Conservation (phyloP, 495 filamentous ascomycete genomes). For the Tuber aestivum region DNA sequence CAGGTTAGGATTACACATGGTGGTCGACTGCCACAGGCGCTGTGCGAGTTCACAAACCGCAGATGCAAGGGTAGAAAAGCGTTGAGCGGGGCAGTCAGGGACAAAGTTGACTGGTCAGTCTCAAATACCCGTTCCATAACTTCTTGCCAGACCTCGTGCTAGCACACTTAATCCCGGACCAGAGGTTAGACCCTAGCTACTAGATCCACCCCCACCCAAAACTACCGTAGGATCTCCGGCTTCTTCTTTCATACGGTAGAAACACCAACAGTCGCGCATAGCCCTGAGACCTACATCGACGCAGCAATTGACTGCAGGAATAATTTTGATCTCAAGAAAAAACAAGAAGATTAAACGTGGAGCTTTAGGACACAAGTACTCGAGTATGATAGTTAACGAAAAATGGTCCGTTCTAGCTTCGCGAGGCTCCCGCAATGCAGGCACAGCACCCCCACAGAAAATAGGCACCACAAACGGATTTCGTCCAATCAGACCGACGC, state of each 20-base stretch:
- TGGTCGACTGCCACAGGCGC: neutral
- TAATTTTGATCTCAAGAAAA: no score
- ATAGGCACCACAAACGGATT: no score
- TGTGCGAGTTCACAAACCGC: neutral
- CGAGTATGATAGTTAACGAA: neutral
- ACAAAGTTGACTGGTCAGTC: neutral
- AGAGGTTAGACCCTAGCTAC: neutral
- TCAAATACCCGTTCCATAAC: neutral
- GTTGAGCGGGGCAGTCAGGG: neutral
- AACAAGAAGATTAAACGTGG: neutral
- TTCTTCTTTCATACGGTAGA: no score
- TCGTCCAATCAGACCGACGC: no score
- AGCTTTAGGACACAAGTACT: neutral
- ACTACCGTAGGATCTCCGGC: no score
- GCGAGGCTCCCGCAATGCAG: no score
- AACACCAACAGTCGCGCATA: no score
- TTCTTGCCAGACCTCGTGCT: neutral
- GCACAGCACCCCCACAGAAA: no score
- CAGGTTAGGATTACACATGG: no score
- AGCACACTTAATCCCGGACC: neutral
- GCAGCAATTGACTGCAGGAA: no score
- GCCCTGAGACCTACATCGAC: no score
- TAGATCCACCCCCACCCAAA: no score
- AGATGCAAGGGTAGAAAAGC: neutral
- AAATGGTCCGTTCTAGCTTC: neutral